Conservation (phyloP, 2,329 filamentous ascomycete species). For the Fusarium nisikadoi region DNA sequence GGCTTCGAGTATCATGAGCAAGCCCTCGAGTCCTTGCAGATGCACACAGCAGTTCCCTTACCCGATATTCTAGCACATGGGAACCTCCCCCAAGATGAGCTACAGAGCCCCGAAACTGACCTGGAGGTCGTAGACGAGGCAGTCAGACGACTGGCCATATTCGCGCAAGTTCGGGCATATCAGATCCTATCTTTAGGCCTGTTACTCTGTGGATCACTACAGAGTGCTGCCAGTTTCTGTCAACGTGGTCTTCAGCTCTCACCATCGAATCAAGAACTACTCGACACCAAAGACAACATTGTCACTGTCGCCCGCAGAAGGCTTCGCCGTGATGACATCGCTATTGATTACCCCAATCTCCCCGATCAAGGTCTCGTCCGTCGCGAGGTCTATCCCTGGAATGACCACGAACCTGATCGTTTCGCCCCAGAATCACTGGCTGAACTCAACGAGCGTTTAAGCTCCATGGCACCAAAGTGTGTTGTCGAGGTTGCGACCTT, state of each 20-base stretch:
- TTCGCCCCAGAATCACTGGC: conserved; percentile 75
- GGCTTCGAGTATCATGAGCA: conserved; percentile 84
- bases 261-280: conserved; percentile 66
- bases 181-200: conserved; percentile 68
- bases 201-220: conserved; percentile 73
- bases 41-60: conserved; percentile 47
- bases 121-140: conserved; percentile 49
- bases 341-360: conserved; percentile 60
- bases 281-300: conserved; percentile 64
- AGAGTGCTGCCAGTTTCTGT: conserved; percentile 74
- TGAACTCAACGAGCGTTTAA: conserved; percentile 77
- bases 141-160: conserved; percentile 55
- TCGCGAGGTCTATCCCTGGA: conserved; percentile 77
- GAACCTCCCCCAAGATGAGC: conserved; percentile 51
- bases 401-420: conserved; percentile 74
- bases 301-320: conserved; percentile 61
- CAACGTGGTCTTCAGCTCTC: conserved; percentile 67
- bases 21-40: conserved; percentile 63
- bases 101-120: conserved; percentile 48
- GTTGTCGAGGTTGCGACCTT: conserved; percentile 81
- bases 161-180: conserved; percentile 67
- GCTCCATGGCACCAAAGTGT: conserved; percentile 79
- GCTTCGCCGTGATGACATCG: conserved; percentile 58
- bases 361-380: conserved; percentile 78
- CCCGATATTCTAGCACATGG: conserved; percentile 61